Percentiles rank a stretch among this genome's conserved stretches.
Evolutionary conservation across 345 rosid species (phyloP).

Genomic region (Atalantia buxifolia): DNA sequence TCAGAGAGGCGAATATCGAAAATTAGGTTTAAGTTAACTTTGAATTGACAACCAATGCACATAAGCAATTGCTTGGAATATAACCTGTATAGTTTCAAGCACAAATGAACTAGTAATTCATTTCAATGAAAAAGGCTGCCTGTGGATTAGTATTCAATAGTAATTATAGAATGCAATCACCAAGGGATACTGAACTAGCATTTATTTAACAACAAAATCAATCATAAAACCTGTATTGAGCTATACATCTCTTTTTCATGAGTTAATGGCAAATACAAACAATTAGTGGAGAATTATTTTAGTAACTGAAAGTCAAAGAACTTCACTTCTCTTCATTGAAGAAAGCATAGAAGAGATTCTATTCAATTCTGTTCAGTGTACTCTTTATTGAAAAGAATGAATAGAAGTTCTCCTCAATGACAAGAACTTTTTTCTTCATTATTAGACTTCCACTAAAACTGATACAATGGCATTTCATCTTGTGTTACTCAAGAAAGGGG

Average conservation of each 20-base stretch:
- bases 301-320: neutral
- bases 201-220: neutral
- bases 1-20: neutral
- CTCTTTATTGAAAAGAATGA: neutral
- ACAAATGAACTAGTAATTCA: neutral
- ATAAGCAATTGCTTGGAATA: neutral
- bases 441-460: neutral
- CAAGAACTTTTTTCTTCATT: neutral
- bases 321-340: neutral
- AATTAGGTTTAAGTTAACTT: neutral
- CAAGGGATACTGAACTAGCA: neutral
- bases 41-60: conserved; percentile 6
- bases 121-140: neutral
- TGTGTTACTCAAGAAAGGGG: neutral
- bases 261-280: neutral
- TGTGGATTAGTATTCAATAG: neutral
- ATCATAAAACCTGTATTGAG: neutral
- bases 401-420: neutral
- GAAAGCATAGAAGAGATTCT: neutral
- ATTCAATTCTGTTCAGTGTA: neutral
- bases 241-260: neutral
- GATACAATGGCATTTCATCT: neutral
- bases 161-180: neutral
- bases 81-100: conserved; percentile 8
- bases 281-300: neutral